These are phyloP conservation scores for Saccharomycopsis phalli DNA, from an alignment of 1,139 yeast genomes.

Conservation along the genomic window DNA sequence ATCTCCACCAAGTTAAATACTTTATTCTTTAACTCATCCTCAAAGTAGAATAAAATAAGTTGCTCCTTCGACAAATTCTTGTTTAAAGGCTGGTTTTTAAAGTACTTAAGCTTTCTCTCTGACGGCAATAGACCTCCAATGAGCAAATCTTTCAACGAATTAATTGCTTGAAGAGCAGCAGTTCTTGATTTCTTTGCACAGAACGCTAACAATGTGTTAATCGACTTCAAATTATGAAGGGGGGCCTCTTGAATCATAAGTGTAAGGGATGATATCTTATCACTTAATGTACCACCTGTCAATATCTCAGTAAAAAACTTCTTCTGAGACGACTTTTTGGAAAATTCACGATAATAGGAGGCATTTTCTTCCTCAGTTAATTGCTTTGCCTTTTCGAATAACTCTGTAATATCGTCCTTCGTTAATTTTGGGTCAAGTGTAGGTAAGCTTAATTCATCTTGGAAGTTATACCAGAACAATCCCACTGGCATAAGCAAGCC, in stretches of 20 bases:
- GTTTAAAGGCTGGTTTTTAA: conserved; percentile 62
- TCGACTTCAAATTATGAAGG: conserved; percentile 73
- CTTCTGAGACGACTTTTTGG: conserved; percentile 74
- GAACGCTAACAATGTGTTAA: conserved; percentile 66
- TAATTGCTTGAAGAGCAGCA: conserved; percentile 84
- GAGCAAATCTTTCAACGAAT: conserved; percentile 81
- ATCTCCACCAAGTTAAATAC: conserved; percentile 73
- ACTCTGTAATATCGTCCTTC: conserved; percentile 42
- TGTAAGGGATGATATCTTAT: conserved; percentile 92
- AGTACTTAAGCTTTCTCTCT: conserved; percentile 70
- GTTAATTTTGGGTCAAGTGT: conserved; percentile 38
- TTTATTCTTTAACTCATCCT: conserved; percentile 72
- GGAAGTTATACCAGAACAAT: conserved; percentile 66
- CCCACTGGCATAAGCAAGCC: conserved; percentile 55
- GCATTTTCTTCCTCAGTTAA: conserved; percentile 65
- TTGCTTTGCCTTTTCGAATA: conserved; percentile 58
- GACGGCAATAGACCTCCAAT: conserved; percentile 67
- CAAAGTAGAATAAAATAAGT: conserved; percentile 74
- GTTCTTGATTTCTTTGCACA: conserved; percentile 91
- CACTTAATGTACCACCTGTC: conserved; percentile 88
- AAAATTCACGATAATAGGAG: conserved; percentile 64
- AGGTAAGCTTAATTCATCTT: conserved; percentile 33
- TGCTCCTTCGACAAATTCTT: conserved; percentile 42
- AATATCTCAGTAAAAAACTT: conserved; percentile 85
- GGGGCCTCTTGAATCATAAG: conserved; percentile 93